Evolutionary conservation across 2,329 filamentous ascomycete genomes (phyloP), one percentile per base, ranked within the genome.

Genomic region (Epichloe glyceriae): DNA sequence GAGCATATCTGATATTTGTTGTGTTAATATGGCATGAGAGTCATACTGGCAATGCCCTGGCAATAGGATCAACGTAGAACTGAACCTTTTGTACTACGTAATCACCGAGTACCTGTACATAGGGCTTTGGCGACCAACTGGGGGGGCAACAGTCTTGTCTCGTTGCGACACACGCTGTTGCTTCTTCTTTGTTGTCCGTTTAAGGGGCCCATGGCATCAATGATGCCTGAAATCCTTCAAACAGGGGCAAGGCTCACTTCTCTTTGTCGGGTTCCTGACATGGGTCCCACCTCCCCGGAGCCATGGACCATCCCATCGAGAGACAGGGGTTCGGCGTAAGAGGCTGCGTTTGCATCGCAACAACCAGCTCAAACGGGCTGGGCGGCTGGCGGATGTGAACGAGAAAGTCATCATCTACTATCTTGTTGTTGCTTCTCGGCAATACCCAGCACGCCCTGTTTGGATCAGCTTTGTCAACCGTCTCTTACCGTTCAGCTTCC

Each of bases 191-290:
- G 47, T 44, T 38, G 30, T 44, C 40, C 3, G 40, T 42, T 19
- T n/a, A 26, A 41, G 37, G 39, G 49, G 49, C 33, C 15, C 19
- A 35, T 51, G 46, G 20, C 47, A n/a, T 47, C 40, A 49, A 30
- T 22, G 47, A 44, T 30, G 46, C 34, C 50, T 44, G 15, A 35
- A 45, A 43, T 45, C 34, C 41, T 46, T 35, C 46, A 49, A 51
- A 51, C 45, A 46, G 41, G 46, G 49, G 37, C 46, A 45, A 43
- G 43, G 11, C 41, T 49, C 40, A 22, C 38, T 39, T 43, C 40
- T 48, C 44, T 49, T 49, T 37, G 50, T 53, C 52, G 52, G 47
- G 49, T 53, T 42, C 52, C 52, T 53, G 52, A 47, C 52, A 53
- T 33, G 46, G 44, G 52, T 46, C 43, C 49, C 49, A 37, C 40